Evolutionary conservation across 2,329 filamentous ascomycete genomes (phyloP).

Genomic region (Verticillium dahliae): DNA sequence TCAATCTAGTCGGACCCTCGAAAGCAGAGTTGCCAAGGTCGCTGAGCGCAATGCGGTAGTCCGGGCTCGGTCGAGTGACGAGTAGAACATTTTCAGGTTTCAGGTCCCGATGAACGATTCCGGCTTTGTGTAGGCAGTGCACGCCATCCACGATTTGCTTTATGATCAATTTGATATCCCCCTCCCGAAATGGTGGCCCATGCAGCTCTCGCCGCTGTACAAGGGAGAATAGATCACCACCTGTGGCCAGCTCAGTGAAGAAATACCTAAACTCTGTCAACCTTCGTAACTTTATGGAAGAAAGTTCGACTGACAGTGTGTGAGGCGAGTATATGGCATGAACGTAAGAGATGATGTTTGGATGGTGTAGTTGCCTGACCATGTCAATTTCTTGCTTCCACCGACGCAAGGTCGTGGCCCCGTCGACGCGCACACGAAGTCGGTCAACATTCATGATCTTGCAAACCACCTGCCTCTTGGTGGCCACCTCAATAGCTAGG

Average conservation of each 20-base stretch:
- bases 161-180: conserved; percentile 37
- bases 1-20: conserved; percentile 31
- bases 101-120: conserved; percentile 45
- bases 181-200: conserved; percentile 23
- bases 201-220: conserved; percentile 23
- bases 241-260: conserved; percentile 50
- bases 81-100: conserved; percentile 50
- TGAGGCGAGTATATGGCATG: conserved; percentile 42
- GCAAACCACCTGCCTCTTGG: conserved; percentile 58
- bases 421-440: background rate
- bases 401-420: conserved; percentile 18
- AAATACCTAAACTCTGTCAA: conserved; percentile 33
- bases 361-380: conserved; percentile 46
- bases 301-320: conserved; percentile 30
- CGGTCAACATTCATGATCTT: conserved; percentile 53
- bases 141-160: conserved; percentile 40
- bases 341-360: conserved; percentile 46
- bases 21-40: conserved; percentile 45
- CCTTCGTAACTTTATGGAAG: background rate
- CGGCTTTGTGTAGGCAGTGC: conserved; percentile 40
- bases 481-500: conserved; percentile 36
- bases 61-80: conserved; percentile 33
- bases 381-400: conserved; percentile 45
- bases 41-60: conserved; percentile 40
- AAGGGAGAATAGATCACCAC: conserved; percentile 48